Evolutionary conservation across 352 stramenopile genomes (phyloP).

Genomic region (Phytopythium ostracodes): DNA sequence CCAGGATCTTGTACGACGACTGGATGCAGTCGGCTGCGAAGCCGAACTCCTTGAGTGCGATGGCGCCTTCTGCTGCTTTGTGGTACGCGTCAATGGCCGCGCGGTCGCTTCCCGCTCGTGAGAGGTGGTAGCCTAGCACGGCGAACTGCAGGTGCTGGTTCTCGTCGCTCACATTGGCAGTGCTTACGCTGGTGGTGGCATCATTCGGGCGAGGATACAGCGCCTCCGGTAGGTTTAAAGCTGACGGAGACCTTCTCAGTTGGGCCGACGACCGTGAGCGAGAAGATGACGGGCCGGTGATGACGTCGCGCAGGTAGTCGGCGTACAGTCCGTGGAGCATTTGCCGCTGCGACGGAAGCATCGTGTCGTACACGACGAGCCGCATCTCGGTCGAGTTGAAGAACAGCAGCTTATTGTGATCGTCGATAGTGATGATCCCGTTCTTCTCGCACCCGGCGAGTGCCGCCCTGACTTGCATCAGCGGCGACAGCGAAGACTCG

Average conservation of each 20-base stretch:
- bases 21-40: conserved; percentile 77
- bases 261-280: not conserved
- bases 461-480: conserved; percentile 53
- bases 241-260: not conserved
- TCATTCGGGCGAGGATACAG: not conserved
- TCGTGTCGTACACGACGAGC: conserved; percentile 37
- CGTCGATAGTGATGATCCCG: conserved; percentile 42
- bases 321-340: conserved; percentile 58
- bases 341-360: conserved; percentile 59
- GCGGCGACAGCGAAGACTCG: conserved; percentile 31
- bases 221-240: not conserved
- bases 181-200: not conserved
- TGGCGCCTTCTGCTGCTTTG: conserved; percentile 48
- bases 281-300: not conserved
- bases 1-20: conserved; percentile 65
- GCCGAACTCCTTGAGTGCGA: conserved; percentile 49
- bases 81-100: conserved; percentile 57
- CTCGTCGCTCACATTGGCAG: not conserved
- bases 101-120: conserved; percentile 47
- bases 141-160: conserved; percentile 47
- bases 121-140: conserved; percentile 64
- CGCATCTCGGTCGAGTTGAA: conserved; percentile 67
- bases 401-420: conserved; percentile 52
- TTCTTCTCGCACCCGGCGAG: conserved; percentile 63
- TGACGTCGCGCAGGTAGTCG: conserved; percentile 44